Base-by-base conservation (phyloP, 2,329 filamentous ascomycete genomes). In the Colletotrichum destructivum region DNA sequence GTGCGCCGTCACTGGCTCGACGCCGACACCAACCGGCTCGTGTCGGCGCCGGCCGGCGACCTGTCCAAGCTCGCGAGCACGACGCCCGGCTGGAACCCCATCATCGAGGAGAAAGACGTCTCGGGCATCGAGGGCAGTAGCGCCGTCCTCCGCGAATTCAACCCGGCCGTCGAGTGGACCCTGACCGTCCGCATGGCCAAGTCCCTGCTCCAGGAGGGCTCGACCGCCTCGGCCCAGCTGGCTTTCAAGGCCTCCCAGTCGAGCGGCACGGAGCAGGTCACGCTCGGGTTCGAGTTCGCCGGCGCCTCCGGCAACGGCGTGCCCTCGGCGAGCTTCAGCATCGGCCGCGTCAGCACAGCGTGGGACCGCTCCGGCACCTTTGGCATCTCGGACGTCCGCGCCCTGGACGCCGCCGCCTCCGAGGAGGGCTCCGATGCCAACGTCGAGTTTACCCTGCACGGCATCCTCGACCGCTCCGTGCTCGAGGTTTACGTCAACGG, bases 401-500 rank as follows among this genome's bases (percentile, higher is more conserved):
- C 73, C 18, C 51, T 70, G 23, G 69, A 70, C 21, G 26, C 47
- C 16, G 35, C 35, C 35, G 35, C 35, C 8, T 51, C 66, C 2
- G 21, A 7, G 16, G 70, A 71, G 2, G 79, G 74, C 35, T 79
- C 81, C 26, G 76, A 81, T 11, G 75, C 78, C 11, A 57, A 71
- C 12, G 75, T 77, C 3, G 79, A 80, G 63, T 82, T 80, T 67
- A 81, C 79, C 0, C 78, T 82, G 40, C 79, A 75, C 15, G 81
- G 80, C 18, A 76, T 82, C 1, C 72, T 82, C 16, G 81, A 82
- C 47, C 76, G 81, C 6, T 82, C 81, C 0, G 75, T 82, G 3
- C 67, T 81, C 1, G 81, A 82, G 62, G 75, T 81, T 0, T 82
- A 82, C 56, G 64, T 82, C 26, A 75, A 81, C 49, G 77, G 75